A percentile compares a stretch with the other conserved stretches of the same genome.
phyloP scores from a whole-genome alignment of 176 grass and related monocot genomes.

The Hyparrhenia diplandra region DNA sequence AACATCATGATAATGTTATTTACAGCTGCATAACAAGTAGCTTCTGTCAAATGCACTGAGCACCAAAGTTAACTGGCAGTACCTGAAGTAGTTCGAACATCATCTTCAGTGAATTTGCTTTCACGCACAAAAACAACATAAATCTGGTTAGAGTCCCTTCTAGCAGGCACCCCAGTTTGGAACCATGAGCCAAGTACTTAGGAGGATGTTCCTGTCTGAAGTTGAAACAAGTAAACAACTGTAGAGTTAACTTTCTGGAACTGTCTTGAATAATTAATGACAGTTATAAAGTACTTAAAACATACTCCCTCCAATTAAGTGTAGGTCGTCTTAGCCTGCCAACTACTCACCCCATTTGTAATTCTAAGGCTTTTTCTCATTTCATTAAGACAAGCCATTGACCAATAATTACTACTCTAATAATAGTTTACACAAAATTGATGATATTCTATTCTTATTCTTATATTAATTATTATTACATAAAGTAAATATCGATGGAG shows the following conservation, averaged over 20 bases:
- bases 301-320: background rate
- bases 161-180: conserved; percentile 19
- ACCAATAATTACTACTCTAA: background rate
- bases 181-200: background rate
- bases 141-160: conserved; percentile 45
- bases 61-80: background rate
- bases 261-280: background rate
- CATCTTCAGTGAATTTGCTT: conserved; percentile 51
- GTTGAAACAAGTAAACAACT: conserved; percentile 14
- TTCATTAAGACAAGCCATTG: background rate
- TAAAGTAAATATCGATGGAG: background rate
- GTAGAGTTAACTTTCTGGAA: background rate
- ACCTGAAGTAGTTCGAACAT: conserved; percentile 60
- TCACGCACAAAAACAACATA: conserved; percentile 49
- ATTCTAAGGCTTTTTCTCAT: background rate
- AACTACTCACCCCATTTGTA: background rate
- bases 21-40: background rate
- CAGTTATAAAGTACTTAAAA: background rate
- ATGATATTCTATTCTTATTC: background rate
- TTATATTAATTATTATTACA: background rate
- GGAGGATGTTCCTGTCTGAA: conserved; percentile 37
- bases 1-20: conserved; percentile 19
- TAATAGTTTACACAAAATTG: background rate
- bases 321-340: background rate
- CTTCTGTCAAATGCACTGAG: background rate